phyloP scores from a whole-genome alignment of 1,284 basidiomycete species.

The Sparassis latifolia region DNA sequence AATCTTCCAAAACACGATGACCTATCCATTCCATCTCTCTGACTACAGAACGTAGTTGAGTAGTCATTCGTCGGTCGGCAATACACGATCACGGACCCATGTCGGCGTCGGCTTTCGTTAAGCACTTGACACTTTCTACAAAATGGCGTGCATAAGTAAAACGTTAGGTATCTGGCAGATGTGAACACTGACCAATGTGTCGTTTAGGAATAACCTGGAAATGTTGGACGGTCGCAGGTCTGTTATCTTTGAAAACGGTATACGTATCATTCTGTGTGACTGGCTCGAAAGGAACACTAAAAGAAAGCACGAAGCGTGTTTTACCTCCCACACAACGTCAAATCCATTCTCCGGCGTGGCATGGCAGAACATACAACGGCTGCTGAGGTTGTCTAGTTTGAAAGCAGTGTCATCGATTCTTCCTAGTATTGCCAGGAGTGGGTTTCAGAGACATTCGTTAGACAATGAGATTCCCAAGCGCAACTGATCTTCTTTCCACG shows the following conservation, averaged over 20 bases:
- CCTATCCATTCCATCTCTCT: slow-evolving; percentile 58
- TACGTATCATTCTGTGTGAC: slow-evolving; percentile 44
- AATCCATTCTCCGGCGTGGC: slow-evolving; percentile 51
- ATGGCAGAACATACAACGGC: slow-evolving; percentile 48
- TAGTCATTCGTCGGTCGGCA: too few species aligned
- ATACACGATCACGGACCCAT: slow-evolving; percentile 35
- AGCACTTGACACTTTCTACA: slow-evolving; percentile 17
- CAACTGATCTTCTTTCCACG: too few species aligned
- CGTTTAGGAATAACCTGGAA: slow-evolving; percentile 58
- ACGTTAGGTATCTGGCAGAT: background rate
- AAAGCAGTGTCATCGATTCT: too few species aligned
- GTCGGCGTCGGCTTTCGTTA: slow-evolving; percentile 33
- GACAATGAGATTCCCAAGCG: too few species aligned
- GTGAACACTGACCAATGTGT: slow-evolving; percentile 44
- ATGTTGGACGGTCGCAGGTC: slow-evolving; percentile 56
- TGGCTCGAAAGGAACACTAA: too few species aligned
- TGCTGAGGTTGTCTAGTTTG: too few species aligned
- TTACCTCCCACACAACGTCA: slow-evolving; percentile 55
- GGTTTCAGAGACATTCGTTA: too few species aligned
- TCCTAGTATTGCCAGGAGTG: too few species aligned
- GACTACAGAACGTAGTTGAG: slow-evolving; percentile 34
- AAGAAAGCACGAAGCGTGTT: background rate
- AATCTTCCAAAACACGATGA: slow-evolving; percentile 41
- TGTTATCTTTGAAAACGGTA: slow-evolving; percentile 59
- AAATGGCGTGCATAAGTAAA: background rate